phyloP scores from a whole-genome alignment of 1,284 basidiomycete genomes.

The Ceratobasidium theobromae region DNA sequence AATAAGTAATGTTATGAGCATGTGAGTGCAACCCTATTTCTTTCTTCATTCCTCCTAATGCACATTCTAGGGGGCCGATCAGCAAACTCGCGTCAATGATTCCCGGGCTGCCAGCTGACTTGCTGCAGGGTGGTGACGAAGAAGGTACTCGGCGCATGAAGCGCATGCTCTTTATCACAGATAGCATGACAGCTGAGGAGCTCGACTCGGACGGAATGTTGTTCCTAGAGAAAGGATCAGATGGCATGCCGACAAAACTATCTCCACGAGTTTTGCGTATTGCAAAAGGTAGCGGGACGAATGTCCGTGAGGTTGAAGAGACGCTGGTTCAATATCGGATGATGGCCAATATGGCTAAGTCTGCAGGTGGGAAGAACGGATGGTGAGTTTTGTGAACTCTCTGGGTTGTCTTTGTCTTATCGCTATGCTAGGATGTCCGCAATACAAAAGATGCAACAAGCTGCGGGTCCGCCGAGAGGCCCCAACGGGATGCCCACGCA shows the following conservation, averaged over 20 bases:
- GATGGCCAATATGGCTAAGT: conserved; percentile 97
- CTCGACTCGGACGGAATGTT: conserved; percentile 93
- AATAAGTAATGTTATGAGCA: conserved; percentile 95
- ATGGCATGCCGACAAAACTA: conserved; percentile 77
- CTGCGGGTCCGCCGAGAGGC: conserved; percentile 80
- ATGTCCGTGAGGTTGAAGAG: conserved; percentile 95
- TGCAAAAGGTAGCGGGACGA: conserved; percentile 93
- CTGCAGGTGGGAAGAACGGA: conserved; percentile 94
- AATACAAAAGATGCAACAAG: conserved; percentile 88
- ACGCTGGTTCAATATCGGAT: conserved; percentile 92
- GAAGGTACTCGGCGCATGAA: conserved; percentile 92
- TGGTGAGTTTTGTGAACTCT: conserved; percentile 53
- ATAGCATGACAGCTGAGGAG: conserved; percentile 93
- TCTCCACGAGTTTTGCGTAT: conserved; percentile 82
- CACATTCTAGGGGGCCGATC: conserved; percentile 77
- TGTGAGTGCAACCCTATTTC: conserved; percentile 56
- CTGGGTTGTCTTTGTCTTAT: neutral
- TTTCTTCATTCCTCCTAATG: neutral
- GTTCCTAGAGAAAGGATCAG: conserved; percentile 82
- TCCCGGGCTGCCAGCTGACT: conserved; percentile 87
- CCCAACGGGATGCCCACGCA: conserved; percentile 84
- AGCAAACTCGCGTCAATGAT: conserved; percentile 99
- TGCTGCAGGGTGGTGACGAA: conserved; percentile 88
- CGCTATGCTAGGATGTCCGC: conserved; percentile 63
- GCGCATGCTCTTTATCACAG: conserved; percentile 98